Evolutionary conservation across 768 basidiomycete species (phyloP).

Genomic region (Suillus luteus): DNA sequence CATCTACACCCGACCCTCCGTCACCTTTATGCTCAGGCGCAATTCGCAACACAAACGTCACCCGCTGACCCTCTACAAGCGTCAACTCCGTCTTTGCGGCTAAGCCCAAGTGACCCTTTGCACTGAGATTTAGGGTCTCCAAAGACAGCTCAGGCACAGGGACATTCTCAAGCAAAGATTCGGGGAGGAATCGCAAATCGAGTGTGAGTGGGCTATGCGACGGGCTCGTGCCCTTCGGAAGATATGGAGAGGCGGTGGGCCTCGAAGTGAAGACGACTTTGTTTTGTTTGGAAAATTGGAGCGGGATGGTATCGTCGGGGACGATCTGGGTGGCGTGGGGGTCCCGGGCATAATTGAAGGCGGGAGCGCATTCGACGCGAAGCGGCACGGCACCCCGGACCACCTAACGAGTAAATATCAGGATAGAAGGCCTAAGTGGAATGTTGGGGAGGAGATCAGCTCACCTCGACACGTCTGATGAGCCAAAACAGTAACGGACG

Average conservation of each 20-base stretch:
- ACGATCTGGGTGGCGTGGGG: conserved; percentile 65
- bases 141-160: conserved; percentile 56
- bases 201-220: conserved; percentile 42
- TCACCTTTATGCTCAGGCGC: conserved; percentile 45
- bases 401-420: conserved; percentile 44
- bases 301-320: conserved; percentile 45
- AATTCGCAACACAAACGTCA: conserved; percentile 86
- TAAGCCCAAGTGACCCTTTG: conserved; percentile 74
- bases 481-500: conserved; percentile 83
- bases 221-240: neutral
- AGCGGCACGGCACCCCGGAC: conserved; percentile 83
- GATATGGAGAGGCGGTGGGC: neutral
- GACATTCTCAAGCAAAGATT: conserved; percentile 54
- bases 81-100: conserved; percentile 59
- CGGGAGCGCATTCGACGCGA: conserved; percentile 89
- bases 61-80: conserved; percentile 81
- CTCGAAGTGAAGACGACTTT: conserved; percentile 64
- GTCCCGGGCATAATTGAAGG: conserved; percentile 91
- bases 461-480: conserved; percentile 74
- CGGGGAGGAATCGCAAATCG: conserved; percentile 77
- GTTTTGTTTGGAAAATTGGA: conserved; percentile 40
- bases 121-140: conserved; percentile 61
- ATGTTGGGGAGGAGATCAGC: conserved; percentile 8
- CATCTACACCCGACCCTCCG: conserved; percentile 32
- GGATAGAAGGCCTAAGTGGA: neutral